A percentile compares a stretch with the other conserved stretches of the same genome.
Evolutionary conservation across 805 yeast genomes (phyloP).

Genomic region (Lachancea thermotolerans): DNA sequence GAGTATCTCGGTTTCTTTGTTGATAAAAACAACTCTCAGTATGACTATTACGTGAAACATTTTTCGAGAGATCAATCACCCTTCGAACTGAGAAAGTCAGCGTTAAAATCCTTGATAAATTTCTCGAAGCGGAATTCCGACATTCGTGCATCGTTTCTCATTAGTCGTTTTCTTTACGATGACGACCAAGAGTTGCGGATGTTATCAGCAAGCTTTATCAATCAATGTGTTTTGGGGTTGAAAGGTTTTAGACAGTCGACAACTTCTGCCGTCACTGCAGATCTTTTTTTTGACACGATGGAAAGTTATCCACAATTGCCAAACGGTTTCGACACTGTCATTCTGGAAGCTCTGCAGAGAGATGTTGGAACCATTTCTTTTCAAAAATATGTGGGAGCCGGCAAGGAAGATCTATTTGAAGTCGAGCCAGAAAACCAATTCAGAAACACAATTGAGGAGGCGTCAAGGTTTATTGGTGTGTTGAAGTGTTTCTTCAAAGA

Average conservation of each 20-base stretch:
- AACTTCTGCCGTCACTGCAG: constrained; percentile 33
- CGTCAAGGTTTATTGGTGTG: constrained; percentile 17
- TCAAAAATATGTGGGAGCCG: background rate
- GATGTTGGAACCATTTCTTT: background rate
- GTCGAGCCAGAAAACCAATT: constrained; percentile 64
- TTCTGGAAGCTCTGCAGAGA: background rate
- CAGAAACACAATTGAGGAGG: constrained; percentile 40
- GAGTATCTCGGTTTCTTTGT: constrained; percentile 46
- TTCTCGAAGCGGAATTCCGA: constrained; percentile 6
- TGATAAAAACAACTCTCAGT: constrained; percentile 13
- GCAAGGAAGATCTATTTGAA: constrained; percentile 44
- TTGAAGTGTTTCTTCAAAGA: constrained; percentile 5
- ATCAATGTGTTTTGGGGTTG: constrained; percentile 25
- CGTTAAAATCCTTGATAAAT: constrained; percentile 18
- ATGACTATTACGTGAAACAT: constrained; percentile 10
- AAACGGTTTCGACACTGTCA: background rate
- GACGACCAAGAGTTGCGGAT: constrained; percentile 60
- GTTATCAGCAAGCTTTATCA: constrained; percentile 39
- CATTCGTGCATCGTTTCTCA: constrained; percentile 15
- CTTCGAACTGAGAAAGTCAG: constrained; percentile 20
- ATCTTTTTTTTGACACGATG: constrained; percentile 13
- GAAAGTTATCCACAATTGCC: background rate
- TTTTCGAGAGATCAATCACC: constrained; percentile 20
- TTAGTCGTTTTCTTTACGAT: constrained; percentile 45
- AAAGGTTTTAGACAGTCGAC: constrained; percentile 5